Conservation (phyloP, 495 filamentous ascomycete genomes). For the Parathielavia appendiculata region DNA sequence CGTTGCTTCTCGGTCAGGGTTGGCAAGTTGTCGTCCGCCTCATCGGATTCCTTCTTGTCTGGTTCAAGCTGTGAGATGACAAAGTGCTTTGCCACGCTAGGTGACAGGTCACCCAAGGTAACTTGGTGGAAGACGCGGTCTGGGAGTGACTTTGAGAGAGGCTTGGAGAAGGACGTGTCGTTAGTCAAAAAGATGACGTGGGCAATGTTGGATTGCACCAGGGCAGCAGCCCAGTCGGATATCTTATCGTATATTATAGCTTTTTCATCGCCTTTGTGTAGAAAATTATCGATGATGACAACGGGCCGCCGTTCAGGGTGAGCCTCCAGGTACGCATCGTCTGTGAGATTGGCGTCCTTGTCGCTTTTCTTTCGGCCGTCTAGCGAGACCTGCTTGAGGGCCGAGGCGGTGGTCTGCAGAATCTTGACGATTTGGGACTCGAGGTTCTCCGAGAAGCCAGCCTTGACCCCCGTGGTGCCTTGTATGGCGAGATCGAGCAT, state of each 20-base stretch:
- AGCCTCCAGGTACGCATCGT: slow-evolving; percentile 86
- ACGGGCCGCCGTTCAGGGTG: slow-evolving; percentile 82
- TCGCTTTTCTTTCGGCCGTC: slow-evolving; percentile 61
- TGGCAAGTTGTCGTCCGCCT: slow-evolving; percentile 12
- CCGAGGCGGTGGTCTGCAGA: slow-evolving; percentile 75
- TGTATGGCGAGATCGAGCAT: slow-evolving; percentile 88
- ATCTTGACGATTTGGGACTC: slow-evolving; percentile 92
- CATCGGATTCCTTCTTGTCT: slow-evolving; percentile 22
- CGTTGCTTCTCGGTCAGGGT: slow-evolving; percentile 35
- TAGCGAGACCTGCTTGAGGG: slow-evolving; percentile 72
- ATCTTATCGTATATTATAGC: slow-evolving; percentile 83
- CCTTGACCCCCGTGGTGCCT: slow-evolving; percentile 87
- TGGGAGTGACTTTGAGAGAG: slow-evolving; percentile 78
- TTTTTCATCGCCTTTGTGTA: slow-evolving; percentile 69
- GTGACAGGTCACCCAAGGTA: slow-evolving; percentile 75
- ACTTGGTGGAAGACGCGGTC: slow-evolving; percentile 87
- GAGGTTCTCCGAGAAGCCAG: slow-evolving; percentile 90
- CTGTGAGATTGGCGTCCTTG: slow-evolving; percentile 64
- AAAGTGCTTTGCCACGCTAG: slow-evolving; percentile 80
- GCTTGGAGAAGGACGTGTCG: slow-evolving; percentile 84
- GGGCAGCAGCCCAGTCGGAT: slow-evolving; percentile 80
- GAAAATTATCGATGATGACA: slow-evolving; percentile 90
- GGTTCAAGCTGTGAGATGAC: slow-evolving; percentile 74
- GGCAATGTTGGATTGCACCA: slow-evolving; percentile 86
- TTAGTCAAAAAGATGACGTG: slow-evolving; percentile 97